A percentile compares a stretch with the other conserved stretches of the same genome.
Conservation (phyloP, 1,284 basidiomycete genomes). For the Apiotrichum akiyoshidainum region DNA sequence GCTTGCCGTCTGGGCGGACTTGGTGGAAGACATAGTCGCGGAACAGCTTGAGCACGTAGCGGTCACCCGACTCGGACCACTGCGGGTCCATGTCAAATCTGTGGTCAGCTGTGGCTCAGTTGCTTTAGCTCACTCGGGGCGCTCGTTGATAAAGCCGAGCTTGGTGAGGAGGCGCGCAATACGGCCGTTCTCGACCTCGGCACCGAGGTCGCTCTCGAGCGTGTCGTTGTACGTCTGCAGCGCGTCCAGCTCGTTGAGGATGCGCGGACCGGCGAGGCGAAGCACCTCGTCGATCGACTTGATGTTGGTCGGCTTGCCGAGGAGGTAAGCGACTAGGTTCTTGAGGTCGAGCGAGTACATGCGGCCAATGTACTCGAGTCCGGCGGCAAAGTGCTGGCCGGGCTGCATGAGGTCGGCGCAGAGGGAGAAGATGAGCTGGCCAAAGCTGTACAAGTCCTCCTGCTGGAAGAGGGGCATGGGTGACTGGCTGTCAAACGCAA, state of each 20-base stretch:
- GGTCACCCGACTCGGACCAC: conserved; percentile 97
- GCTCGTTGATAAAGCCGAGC: conserved; percentile 96
- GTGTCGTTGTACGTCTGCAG: conserved; percentile 74
- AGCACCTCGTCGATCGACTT: conserved; percentile 76
- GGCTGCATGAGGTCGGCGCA: conserved; percentile 57
- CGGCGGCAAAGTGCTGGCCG: conserved; percentile 60
- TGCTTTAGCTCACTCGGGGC: conserved; percentile 81
- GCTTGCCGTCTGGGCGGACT: conserved; percentile 83
- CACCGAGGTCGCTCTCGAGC: conserved; percentile 77
- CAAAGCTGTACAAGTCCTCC: conserved; percentile 85
- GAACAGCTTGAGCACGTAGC: conserved; percentile 97
- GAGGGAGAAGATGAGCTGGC: conserved; percentile 76
- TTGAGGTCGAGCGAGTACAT: conserved; percentile 79
- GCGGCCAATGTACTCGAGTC: conserved; percentile 71
- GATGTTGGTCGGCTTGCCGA: conserved; percentile 64
- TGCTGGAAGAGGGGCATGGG: conserved; percentile 61
- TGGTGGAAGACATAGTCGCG: conserved; percentile 98
- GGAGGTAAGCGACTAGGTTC: conserved; percentile 71
- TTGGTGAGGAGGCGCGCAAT: conserved; percentile 89
- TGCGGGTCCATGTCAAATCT: conserved; percentile 91
- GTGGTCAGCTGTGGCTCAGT: conserved; percentile 62
- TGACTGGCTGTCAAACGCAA: conserved; percentile 68
- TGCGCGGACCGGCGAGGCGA: conserved; percentile 69
- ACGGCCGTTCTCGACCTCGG: conserved; percentile 94
- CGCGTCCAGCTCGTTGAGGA: conserved; percentile 80